Evolutionary conservation across 2,329 filamentous ascomycete genomes (phyloP).

Genomic region (Neofusicoccum sp.): DNA sequence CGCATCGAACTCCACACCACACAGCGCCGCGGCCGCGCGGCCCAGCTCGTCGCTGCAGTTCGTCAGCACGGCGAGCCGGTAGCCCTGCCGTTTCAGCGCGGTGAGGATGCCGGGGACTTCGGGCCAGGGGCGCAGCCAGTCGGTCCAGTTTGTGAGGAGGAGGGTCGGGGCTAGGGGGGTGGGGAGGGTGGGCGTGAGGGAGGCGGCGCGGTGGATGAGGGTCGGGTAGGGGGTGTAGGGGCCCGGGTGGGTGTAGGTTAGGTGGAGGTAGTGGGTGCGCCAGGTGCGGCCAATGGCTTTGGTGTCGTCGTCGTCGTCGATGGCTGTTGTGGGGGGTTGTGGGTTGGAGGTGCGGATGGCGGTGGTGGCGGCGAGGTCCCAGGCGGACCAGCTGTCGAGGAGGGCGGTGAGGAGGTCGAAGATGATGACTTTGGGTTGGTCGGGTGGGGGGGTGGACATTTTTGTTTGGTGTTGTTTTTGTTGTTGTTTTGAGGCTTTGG

Average conservation of each 20-base stretch:
- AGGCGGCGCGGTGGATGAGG: conserved; percentile 23
- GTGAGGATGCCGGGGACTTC: conserved; percentile 14
- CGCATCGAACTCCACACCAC: conserved; percentile 31
- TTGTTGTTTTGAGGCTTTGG: background rate
- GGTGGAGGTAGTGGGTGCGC: conserved; percentile 40
- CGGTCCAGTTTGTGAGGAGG: conserved; percentile 20
- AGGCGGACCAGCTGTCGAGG: conserved; percentile 42
- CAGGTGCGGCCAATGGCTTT: conserved; percentile 28
- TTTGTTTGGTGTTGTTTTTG: background rate
- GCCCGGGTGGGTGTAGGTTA: conserved; percentile 36
- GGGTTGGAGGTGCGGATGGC: background rate
- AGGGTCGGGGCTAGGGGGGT: background rate
- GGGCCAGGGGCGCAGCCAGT: background rate
- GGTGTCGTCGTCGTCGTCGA: background rate
- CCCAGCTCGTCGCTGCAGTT: conserved; percentile 40
- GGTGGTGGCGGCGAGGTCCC: conserved; percentile 27
- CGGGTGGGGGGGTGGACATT: background rate
- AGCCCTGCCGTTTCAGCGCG: conserved; percentile 33
- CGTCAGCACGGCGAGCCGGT: conserved; percentile 38
- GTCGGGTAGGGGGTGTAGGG: conserved; percentile 32
- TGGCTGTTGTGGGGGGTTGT: background rate
- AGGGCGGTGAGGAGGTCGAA: conserved; percentile 45
- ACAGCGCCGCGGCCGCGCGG: conserved; percentile 19
- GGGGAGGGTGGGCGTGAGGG: conserved; percentile 16
- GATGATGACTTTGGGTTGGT: conserved; percentile 30